phyloP scores from a whole-genome alignment of 768 basidiomycete genomes.

The Lentinula guzmanii region DNA sequence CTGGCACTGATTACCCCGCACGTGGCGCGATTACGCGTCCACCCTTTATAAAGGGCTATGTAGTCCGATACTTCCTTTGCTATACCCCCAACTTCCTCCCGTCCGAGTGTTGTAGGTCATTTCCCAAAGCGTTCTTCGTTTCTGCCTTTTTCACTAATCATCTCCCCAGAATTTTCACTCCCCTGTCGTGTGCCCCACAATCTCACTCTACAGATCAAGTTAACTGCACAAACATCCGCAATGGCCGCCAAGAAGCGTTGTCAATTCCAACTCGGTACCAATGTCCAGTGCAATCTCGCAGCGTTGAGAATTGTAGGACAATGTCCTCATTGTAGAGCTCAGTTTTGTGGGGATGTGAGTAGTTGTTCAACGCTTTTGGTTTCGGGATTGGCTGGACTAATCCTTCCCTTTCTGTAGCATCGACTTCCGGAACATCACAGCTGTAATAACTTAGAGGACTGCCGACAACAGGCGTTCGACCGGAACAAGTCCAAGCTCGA shows the following conservation, averaged over 20 bases:
- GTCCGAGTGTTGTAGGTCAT: not conserved
- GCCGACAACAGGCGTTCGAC: slow-evolving; percentile 83
- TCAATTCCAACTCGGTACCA: slow-evolving; percentile 51
- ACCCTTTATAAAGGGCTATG: slow-evolving; percentile 3
- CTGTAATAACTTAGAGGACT: slow-evolving; percentile 79
- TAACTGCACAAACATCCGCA: slow-evolving; percentile 6
- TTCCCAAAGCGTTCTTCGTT: not conserved
- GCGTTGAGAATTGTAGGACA: slow-evolving; percentile 80
- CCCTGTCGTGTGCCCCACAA: not conserved
- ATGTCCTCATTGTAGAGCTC: slow-evolving; percentile 72
- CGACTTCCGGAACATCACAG: slow-evolving; percentile 86
- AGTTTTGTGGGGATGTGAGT: slow-evolving; percentile 74
- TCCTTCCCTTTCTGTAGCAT: slow-evolving; percentile 44
- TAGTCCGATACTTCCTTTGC: not conserved
- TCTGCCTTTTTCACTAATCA: not conserved
- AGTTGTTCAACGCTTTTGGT: slow-evolving; percentile 12
- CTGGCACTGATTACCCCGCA: not conserved
- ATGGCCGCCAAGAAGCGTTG: slow-evolving; percentile 90
- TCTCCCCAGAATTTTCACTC: not conserved
- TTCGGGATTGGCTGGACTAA: slow-evolving; percentile 8
- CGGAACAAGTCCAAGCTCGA: slow-evolving; percentile 84
- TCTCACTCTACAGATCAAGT: slow-evolving; percentile 5
- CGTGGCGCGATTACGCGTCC: slow-evolving; percentile 1
- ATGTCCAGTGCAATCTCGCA: slow-evolving; percentile 66
- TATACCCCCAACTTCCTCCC: not conserved